Conservation (phyloP, 805 yeast species). For the Yueomyces sp. region DNA sequence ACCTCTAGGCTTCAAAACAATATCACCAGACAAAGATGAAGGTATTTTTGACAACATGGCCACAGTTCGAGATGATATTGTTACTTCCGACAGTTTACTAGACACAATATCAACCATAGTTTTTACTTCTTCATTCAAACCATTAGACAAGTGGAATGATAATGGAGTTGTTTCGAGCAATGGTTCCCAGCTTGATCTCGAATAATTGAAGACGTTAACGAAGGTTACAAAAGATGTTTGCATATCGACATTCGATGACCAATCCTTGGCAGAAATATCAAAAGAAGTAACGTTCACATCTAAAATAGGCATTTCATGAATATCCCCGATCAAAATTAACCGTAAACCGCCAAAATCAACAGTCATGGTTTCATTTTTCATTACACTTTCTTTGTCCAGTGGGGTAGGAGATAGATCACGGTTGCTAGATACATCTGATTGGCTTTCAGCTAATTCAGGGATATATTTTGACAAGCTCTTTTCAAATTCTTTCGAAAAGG, state of each 20-base stretch:
- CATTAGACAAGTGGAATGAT: slow-evolving; percentile 51
- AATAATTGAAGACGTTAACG: slow-evolving; percentile 72
- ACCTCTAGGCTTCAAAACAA: slow-evolving; percentile 51
- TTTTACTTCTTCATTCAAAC: slow-evolving; percentile 31
- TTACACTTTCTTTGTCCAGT: slow-evolving; percentile 27
- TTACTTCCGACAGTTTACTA: slow-evolving; percentile 61
- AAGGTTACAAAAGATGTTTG: slow-evolving; percentile 50
- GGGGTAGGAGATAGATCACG: neutral
- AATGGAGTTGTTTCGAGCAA: slow-evolving; percentile 79
- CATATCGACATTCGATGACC: slow-evolving; percentile 77
- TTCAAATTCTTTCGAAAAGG: slow-evolving; percentile 51
- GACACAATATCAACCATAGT: slow-evolving; percentile 60
- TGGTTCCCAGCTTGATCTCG: slow-evolving; percentile 93
- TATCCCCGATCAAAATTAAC: slow-evolving; percentile 76
- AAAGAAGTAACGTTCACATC: slow-evolving; percentile 68
- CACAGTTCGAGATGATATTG: slow-evolving; percentile 70
- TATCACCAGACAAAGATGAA: slow-evolving; percentile 39
- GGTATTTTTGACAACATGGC: slow-evolving; percentile 63
- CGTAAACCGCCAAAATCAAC: slow-evolving; percentile 65
- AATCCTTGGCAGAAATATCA: slow-evolving; percentile 52
- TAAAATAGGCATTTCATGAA: slow-evolving; percentile 77
- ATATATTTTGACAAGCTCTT: slow-evolving; percentile 40
- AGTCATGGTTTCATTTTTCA: slow-evolving; percentile 55
- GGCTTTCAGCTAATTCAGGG: slow-evolving; percentile 47
- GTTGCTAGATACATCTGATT: neutral